Base-by-base conservation (phyloP, 805 yeast genomes). In the Ogataea sp. region DNA sequence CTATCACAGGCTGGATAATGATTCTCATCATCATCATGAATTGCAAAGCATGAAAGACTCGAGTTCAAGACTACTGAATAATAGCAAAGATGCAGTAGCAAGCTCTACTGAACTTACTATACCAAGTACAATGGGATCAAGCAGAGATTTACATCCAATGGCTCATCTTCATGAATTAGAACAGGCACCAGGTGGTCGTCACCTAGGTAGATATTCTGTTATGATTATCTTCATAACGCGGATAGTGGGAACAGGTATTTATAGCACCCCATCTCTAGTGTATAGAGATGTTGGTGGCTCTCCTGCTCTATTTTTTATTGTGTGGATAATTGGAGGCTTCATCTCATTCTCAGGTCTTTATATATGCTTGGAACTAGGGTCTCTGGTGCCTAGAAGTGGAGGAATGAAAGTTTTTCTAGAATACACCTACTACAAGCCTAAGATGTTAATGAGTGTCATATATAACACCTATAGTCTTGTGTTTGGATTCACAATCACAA, bases 181-280 rank as follows among this genome's bases (percentile, higher is more conserved):
- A 46, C 79, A 74, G 18, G 58, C 72, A 2, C 89, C 89, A 1
- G 87, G 80, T 47, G 90, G 90, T 1, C 63, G 90, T 29, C 87
- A 82, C 56, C 55, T 83, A 43, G 90, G 90, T 0, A 55, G 80
- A 2, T 80, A 71, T 48, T 77, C 87, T 6, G 79, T 85, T 0
- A 67, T 78, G 31, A 69, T 80, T 33, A 59, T 81, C 42, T 78
- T 80, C 48, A 68, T 83, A 6, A 75, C 85, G 14, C 62, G 89
- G 43, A 83, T 83, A 32, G 63, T 83, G 11, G 93, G 94, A 0
- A 79, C 88, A 0, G 93, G 93, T 0, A 82, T 83, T 8, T 80
- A 83, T 62, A 80, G 88, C 7, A 74, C 80, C 1, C 81, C 89
- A 0, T 71, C 83, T 16, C 73, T 80, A 20, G 73, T 83, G 24